phyloP scores from a whole-genome alignment of 257 asterid genomes.

The Solanum tacnaense region DNA sequence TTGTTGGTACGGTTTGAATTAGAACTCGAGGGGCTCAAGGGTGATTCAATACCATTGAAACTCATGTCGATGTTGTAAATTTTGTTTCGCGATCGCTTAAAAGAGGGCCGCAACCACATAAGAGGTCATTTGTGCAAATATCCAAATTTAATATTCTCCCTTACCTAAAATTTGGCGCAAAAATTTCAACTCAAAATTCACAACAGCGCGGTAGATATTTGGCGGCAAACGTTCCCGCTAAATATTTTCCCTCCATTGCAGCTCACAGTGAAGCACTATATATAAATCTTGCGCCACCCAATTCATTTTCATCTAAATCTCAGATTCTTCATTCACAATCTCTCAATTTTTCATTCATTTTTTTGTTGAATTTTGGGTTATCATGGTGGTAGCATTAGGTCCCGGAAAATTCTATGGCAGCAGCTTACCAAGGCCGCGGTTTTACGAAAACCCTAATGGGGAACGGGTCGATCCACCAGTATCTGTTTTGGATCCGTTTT shows the following conservation, averaged over 20 bases:
- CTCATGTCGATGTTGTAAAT: not conserved
- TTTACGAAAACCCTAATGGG: conserved; percentile 53
- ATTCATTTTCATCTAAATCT: not conserved
- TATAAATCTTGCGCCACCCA: not conserved
- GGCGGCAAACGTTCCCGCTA: not conserved
- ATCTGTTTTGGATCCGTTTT: conserved; percentile 54
- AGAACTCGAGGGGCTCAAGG: not conserved
- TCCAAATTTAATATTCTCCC: not conserved
- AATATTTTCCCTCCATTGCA: not conserved
- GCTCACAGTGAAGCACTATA: not conserved
- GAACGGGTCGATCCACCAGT: conserved; percentile 69
- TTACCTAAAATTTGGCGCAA: not conserved
- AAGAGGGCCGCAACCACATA: not conserved
- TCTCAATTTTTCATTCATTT: not conserved
- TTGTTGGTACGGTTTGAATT: not conserved
- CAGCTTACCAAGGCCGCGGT: conserved; percentile 79
- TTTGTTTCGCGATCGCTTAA: not conserved
- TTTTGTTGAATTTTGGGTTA: not conserved
- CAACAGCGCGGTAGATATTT: not conserved
- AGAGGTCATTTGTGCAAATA: not conserved
- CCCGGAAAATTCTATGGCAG: conserved; percentile 91
- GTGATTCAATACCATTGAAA: not conserved
- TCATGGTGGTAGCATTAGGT: conserved; percentile 71
- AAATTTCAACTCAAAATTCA: not conserved
- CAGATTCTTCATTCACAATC: not conserved